Conservation (phyloP, 129 eudicot genomes). For the Pulicaria dysenterica region DNA sequence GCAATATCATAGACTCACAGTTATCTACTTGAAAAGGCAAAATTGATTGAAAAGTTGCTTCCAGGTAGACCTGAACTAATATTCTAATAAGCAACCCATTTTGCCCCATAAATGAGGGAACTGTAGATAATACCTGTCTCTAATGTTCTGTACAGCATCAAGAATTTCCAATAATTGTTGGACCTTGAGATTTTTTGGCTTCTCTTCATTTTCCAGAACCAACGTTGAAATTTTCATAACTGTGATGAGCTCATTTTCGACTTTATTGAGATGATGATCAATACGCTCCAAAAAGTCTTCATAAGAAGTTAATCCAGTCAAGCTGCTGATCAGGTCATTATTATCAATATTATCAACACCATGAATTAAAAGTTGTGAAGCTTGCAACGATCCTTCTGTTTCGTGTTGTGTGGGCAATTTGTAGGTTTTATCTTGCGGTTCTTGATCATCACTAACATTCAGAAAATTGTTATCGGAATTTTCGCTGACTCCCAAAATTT, state of each 20-base stretch:
- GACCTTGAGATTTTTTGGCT: constrained; percentile 48
- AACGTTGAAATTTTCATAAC: constrained; percentile 55
- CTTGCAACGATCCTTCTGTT: constrained; percentile 31
- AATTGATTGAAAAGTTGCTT: too few relatives aligned
- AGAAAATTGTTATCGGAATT: constrained; percentile 13
- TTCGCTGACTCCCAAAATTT: constrained; percentile 21
- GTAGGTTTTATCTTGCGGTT: constrained; percentile 35
- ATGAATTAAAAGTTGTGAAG: constrained; percentile 8
- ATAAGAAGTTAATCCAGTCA: constrained; percentile 54
- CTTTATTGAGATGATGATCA: constrained; percentile 56
- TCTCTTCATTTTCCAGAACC: constrained; percentile 51
- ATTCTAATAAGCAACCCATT: neutral
- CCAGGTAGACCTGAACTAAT: too few relatives aligned
- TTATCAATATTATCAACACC: constrained; percentile 21
- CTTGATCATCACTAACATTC: constrained; percentile 29
- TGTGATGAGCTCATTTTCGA: constrained; percentile 58
- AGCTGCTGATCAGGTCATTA: constrained; percentile 26
- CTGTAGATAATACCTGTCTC: constrained; percentile 56
- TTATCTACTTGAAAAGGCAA: too few relatives aligned
- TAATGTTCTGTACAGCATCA: constrained; percentile 52
- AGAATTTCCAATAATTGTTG: constrained; percentile 58
- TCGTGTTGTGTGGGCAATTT: constrained; percentile 26
- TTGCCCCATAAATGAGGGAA: neutral
- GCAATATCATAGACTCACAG: too few relatives aligned
- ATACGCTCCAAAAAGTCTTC: constrained; percentile 59